Conservation (phyloP, 2,329 filamentous ascomycete species). For the Rutstroemia sp. region DNA sequence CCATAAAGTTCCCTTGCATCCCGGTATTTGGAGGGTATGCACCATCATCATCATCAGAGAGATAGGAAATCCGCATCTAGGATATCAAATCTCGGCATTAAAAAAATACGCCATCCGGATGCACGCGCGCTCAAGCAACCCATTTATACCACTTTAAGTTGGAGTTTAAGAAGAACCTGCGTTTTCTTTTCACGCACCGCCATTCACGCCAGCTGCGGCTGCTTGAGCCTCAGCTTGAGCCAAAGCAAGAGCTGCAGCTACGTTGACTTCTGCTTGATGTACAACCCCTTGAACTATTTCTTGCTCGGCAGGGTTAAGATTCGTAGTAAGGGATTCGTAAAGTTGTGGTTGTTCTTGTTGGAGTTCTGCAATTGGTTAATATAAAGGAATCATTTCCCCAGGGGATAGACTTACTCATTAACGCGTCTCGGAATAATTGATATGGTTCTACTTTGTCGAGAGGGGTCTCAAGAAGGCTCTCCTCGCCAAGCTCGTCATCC, state of each 20-base stretch:
- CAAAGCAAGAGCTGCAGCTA: conserved; percentile 17
- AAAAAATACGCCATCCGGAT: conserved; percentile 8
- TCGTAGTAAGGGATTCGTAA: conserved; percentile 72
- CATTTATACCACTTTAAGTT: conserved; percentile 12
- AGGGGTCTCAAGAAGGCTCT: conserved; percentile 88
- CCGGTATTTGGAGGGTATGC: conserved; percentile 5
- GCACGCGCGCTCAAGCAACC: conserved; percentile 23
- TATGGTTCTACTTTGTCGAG: conserved; percentile 96
- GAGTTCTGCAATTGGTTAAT: conserved; percentile 50
- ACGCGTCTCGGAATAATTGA: conserved; percentile 72
- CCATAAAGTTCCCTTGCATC: background rate
- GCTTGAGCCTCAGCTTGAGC: conserved; percentile 14
- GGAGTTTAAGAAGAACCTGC: conserved; percentile 3
- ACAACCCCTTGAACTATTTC: conserved; percentile 72
- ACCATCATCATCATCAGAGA: conserved; percentile 6
- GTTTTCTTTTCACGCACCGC: conserved; percentile 19
- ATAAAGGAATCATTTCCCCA: background rate
- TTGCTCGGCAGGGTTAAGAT: conserved; percentile 74
- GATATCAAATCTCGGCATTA: conserved; percentile 2
- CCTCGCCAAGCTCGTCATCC: conserved; percentile 85
- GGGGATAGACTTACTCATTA: conserved; percentile 59
- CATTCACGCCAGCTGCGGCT: conserved; percentile 17
- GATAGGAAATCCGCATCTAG: conserved; percentile 5
- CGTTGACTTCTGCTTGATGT: conserved; percentile 27
- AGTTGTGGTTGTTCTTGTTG: conserved; percentile 88